Evolutionary conservation across 1,284 basidiomycete species (phyloP).

Genomic region (Sphagnurus paluster): DNA sequence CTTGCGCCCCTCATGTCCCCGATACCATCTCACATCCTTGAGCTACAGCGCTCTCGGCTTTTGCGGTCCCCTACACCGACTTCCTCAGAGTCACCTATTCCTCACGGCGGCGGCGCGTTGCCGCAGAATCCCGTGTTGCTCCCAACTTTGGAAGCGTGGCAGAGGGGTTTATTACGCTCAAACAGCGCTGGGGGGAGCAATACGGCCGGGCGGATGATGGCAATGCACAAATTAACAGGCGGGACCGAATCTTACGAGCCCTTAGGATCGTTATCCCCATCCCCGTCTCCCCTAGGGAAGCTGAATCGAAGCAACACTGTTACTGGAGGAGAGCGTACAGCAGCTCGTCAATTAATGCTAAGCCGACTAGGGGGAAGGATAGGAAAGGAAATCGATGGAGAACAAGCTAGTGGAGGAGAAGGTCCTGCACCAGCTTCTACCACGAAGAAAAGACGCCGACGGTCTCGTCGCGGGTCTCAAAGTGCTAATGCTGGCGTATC

Average conservation of each 20-base stretch:
- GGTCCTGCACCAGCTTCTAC: slow-evolving; percentile 48
- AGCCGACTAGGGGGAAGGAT: slow-evolving; percentile 61
- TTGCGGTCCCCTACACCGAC: slow-evolving; percentile 55
- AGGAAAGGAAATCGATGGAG: slow-evolving; percentile 61
- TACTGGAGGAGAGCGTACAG: slow-evolving; percentile 71
- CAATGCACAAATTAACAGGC: slow-evolving; percentile 74
- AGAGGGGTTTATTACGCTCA: slow-evolving; percentile 70
- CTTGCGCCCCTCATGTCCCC: slow-evolving; percentile 58
- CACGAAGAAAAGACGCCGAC: slow-evolving; percentile 55
- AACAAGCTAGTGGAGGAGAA: slow-evolving; percentile 64
- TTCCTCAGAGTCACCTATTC: slow-evolving; percentile 48
- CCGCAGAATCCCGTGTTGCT: slow-evolving; percentile 58
- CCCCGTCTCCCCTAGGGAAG: slow-evolving; percentile 45
- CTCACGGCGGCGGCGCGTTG: slow-evolving; percentile 63
- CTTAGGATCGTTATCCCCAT: slow-evolving; percentile 50
- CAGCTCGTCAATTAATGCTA: slow-evolving; percentile 65
- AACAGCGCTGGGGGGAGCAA: slow-evolving; percentile 67
- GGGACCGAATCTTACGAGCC: slow-evolving; percentile 60
- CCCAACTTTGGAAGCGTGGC: slow-evolving; percentile 71
- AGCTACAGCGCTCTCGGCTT: slow-evolving; percentile 51
- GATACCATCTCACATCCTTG: slow-evolving; percentile 59
- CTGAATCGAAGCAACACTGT: slow-evolving; percentile 76
- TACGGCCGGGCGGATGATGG: slow-evolving; percentile 51
- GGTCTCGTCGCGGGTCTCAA: slow-evolving; percentile 58
- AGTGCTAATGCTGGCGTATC: slow-evolving; percentile 52